Conservation (phyloP, 208 protist genomes). For the Trichomonas tenax region DNA sequence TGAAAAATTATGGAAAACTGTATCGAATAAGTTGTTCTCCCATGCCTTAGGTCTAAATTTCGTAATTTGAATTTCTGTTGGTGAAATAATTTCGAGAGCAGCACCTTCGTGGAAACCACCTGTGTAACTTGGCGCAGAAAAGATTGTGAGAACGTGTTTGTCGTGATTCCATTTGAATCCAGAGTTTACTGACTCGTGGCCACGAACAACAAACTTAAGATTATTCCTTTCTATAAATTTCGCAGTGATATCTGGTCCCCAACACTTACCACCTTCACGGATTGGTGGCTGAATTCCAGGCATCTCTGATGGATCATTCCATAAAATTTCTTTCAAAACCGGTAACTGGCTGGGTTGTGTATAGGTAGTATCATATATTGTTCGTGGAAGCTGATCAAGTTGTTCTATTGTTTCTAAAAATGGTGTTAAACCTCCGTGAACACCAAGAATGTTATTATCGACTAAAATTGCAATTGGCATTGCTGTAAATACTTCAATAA, state of each 20-base stretch:
- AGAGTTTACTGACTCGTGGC: constrained; percentile 62
- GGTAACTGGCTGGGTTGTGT: background rate
- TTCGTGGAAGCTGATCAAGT: background rate
- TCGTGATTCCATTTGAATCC: constrained; percentile 53
- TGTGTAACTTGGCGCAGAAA: constrained; percentile 39
- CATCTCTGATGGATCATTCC: constrained; percentile 78
- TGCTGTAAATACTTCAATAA: constrained; percentile 63
- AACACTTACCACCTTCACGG: constrained; percentile 56
- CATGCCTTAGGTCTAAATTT: background rate
- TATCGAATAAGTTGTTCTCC: background rate
- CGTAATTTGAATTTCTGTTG: background rate
- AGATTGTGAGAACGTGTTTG: constrained; percentile 39
- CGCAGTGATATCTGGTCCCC: constrained; percentile 48
- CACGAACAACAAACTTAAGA: constrained; percentile 54
- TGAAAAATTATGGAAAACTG: background rate
- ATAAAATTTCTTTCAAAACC: constrained; percentile 71
- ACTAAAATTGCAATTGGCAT: constrained; percentile 56
- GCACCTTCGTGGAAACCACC: background rate
- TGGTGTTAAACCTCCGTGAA: constrained; percentile 14
- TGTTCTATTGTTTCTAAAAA: background rate
- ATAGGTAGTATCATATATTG: background rate
- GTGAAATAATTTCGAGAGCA: background rate
- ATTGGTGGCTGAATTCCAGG: background rate
- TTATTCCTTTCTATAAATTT: constrained; percentile 57
- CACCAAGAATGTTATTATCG: constrained; percentile 24